Evolutionary conservation across 2,329 filamentous ascomycete species (phyloP).

Genomic region (Clonostachys sp.): DNA sequence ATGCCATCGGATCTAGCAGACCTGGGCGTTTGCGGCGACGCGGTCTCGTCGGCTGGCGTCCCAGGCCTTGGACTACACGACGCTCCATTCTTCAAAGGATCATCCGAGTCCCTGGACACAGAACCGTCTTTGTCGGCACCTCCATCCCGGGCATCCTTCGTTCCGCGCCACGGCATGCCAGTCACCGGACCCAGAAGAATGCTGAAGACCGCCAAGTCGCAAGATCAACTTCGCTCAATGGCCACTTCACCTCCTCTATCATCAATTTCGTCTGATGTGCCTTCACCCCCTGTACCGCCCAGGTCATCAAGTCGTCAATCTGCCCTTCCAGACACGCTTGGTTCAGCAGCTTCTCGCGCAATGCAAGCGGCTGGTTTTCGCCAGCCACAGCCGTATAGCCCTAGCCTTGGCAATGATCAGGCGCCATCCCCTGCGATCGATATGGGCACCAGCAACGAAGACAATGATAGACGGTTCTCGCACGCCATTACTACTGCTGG

Average conservation of each 20-base stretch:
- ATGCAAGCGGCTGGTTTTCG: conserved; percentile 28
- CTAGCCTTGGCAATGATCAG: conserved; percentile 11
- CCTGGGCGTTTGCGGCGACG: conserved; percentile 20
- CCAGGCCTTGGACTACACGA: conserved; percentile 27
- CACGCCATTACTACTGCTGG: conserved; percentile 37
- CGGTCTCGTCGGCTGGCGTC: conserved; percentile 5
- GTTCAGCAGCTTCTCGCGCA: not conserved
- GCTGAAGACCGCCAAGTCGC: conserved; percentile 37
- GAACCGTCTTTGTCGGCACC: conserved; percentile 16
- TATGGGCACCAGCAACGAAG: conserved; percentile 1
- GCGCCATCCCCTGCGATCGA: conserved; percentile 4
- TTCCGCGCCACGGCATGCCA: conserved; percentile 10
- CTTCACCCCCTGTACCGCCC: too few species aligned
- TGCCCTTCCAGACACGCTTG: too few species aligned
- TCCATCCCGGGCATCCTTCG: conserved; percentile 10
- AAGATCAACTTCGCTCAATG: conserved; percentile 30
- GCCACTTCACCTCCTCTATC: too few species aligned
- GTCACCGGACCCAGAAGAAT: conserved; percentile 21
- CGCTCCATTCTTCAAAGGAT: conserved; percentile 18
- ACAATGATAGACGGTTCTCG: conserved; percentile 14
- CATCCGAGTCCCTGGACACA: not conserved
- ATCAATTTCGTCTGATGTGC: too few species aligned
- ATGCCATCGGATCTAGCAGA: conserved; percentile 37
- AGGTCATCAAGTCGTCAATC: too few species aligned
- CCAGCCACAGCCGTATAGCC: conserved; percentile 35